A percentile compares a stretch with the other conserved stretches of the same genome.
Evolutionary conservation across 2,329 filamentous ascomycete genomes (phyloP).

Genomic region (Sarocladium oryzae): DNA sequence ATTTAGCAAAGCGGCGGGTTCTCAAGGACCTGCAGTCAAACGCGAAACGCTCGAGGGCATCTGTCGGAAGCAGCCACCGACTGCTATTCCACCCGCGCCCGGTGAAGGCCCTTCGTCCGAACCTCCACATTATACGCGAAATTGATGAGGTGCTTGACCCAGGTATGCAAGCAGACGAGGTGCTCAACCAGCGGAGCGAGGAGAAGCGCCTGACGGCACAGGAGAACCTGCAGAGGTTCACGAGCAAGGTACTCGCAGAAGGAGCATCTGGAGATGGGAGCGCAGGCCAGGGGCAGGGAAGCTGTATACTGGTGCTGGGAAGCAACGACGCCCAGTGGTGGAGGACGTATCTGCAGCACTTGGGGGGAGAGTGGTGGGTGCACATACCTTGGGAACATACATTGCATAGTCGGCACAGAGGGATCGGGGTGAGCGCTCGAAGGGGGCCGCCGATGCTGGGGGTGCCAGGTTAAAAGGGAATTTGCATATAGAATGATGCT

Average conservation of each 20-base stretch:
- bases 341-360: slow-evolving; percentile 17
- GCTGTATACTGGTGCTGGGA: slow-evolving; percentile 21
- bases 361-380: slow-evolving; percentile 22
- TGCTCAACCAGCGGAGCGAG: slow-evolving; percentile 17
- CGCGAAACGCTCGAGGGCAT: slow-evolving; percentile 17
- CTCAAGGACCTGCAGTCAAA: slow-evolving; percentile 13
- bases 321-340: slow-evolving; percentile 22
- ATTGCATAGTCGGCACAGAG: slow-evolving; percentile 14
- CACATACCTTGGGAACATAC: slow-evolving; percentile 20
- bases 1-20: slow-evolving; percentile 18
- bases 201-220: slow-evolving; percentile 15
- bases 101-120: slow-evolving; percentile 17
- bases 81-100: slow-evolving; percentile 15
- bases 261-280: background rate
- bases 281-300: slow-evolving; percentile 13
- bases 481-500: background rate
- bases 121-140: slow-evolving; percentile 21
- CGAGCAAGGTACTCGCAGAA: slow-evolving; percentile 12
- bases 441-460: slow-evolving; percentile 5
- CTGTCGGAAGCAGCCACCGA: slow-evolving; percentile 13
- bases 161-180: slow-evolving; percentile 18
- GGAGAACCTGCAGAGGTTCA: slow-evolving; percentile 17
- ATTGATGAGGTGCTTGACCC: slow-evolving; percentile 21
- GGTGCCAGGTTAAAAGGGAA: background rate
- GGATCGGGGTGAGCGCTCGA: background rate